Conservation (phyloP, 768 basidiomycete genomes). For the Trametes cingulata region DNA sequence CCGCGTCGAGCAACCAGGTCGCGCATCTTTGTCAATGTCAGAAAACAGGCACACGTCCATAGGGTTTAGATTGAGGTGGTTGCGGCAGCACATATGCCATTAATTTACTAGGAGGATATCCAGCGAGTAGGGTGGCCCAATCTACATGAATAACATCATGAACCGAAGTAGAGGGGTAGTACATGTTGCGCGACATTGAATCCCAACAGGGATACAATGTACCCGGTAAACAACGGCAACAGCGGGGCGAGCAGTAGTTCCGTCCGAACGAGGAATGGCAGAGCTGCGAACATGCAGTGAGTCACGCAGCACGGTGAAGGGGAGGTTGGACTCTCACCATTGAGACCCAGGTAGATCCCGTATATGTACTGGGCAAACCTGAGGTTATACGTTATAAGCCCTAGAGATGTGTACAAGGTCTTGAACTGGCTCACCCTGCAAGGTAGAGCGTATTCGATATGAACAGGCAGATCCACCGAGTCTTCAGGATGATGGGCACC, state of each 20-base stretch:
- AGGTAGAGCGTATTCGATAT: conserved; percentile 92
- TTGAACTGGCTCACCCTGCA: conserved; percentile 62
- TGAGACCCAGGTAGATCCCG: conserved; percentile 85
- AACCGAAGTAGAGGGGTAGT: conserved; percentile 78
- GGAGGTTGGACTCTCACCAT: conserved; percentile 47
- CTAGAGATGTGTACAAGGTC: neutral
- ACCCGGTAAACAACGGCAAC: conserved; percentile 82
- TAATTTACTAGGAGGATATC: neutral
- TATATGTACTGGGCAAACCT: conserved; percentile 91
- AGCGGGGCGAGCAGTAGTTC: conserved; percentile 91
- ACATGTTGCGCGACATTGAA: conserved; percentile 88
- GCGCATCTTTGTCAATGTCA: neutral
- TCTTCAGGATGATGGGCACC: conserved; percentile 76
- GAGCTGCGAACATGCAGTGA: conserved; percentile 46
- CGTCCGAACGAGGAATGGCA: conserved; percentile 92
- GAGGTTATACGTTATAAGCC: neutral
- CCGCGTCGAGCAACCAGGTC: conserved; percentile 1
- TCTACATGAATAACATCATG: conserved; percentile 25
- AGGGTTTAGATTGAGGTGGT: neutral
- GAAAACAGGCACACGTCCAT: neutral
- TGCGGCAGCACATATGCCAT: neutral
- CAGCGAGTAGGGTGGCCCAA: neutral
- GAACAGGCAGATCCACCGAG: conserved; percentile 93
- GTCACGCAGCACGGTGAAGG: conserved; percentile 4
- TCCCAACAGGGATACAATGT: conserved; percentile 83